A percentile compares a stretch with the other conserved stretches of the same genome.
Conservation (phyloP, 495 filamentous ascomycete species). For the Neurospora tetraspora region DNA sequence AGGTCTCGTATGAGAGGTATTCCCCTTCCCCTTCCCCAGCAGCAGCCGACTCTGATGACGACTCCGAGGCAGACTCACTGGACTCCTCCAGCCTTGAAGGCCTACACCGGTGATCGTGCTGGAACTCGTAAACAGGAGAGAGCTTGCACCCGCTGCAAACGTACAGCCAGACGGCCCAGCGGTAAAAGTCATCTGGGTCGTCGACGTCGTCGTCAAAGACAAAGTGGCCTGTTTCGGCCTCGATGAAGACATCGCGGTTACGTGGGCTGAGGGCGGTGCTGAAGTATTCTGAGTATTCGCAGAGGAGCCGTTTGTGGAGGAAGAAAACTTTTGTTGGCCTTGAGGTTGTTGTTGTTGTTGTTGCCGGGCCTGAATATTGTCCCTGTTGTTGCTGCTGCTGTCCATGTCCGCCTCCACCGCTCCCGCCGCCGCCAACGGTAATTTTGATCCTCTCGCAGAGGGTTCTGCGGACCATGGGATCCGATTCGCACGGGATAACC, state of each 20-base stretch:
- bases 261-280: not conserved
- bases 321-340: not conserved
- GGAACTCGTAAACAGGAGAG: not conserved
- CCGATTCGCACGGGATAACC: not conserved
- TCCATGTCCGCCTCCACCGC: not conserved
- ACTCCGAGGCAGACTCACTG: not conserved
- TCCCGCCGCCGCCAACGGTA: not conserved
- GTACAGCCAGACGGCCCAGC: constrained; percentile 1
- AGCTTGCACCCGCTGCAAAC: not conserved
- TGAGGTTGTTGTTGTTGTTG: not conserved
- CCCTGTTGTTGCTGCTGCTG: not conserved
- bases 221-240: not conserved
- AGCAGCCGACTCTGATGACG: not conserved
- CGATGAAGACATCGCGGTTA: not conserved
- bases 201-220: not conserved
- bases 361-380: too few species aligned
- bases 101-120: not conserved
- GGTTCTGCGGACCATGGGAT: not conserved
- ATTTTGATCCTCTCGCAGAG: not conserved
- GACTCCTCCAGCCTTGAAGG: not conserved
- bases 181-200: constrained; percentile 1
- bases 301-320: not conserved
- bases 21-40: not conserved
- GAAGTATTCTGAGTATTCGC: not conserved
- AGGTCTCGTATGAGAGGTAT: not conserved